Conservation (phyloP, 129 eudicot genomes). For the Ambrosia trifida region DNA sequence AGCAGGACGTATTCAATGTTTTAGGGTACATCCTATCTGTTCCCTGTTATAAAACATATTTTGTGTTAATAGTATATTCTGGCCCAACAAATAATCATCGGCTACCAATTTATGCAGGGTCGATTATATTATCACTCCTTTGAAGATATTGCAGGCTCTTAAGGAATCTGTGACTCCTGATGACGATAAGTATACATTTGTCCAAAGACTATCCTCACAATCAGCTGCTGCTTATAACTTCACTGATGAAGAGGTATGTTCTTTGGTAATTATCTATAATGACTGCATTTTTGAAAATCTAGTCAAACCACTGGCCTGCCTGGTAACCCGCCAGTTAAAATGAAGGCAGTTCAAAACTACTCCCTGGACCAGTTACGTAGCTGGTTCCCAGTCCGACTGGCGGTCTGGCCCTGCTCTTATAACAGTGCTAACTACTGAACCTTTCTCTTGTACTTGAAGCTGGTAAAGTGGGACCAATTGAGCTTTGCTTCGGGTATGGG, state of each 20-base stretch:
- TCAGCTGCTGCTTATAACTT: constrained; percentile 85
- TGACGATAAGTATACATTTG: constrained; percentile 79
- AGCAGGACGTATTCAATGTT: constrained; percentile 85
- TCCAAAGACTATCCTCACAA: constrained; percentile 69
- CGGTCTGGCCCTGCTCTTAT: not conserved
- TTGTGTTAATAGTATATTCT: not conserved
- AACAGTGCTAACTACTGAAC: not conserved
- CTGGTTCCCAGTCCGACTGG: not conserved
- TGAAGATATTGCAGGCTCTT: constrained; percentile 93
- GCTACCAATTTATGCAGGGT: constrained; percentile 53
- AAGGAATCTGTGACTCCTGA: constrained; percentile 88
- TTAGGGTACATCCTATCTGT: constrained; percentile 53
- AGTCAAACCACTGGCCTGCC: too few relatives aligned
- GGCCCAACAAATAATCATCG: constrained; percentile 9
- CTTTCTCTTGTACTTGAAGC: constrained; percentile 43
- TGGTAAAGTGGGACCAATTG: constrained; percentile 89
- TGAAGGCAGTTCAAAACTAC: too few relatives aligned
- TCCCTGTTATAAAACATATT: not conserved
- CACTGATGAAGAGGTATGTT: constrained; percentile 73
- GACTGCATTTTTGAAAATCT: constrained; percentile 9
- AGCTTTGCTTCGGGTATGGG: constrained; percentile 92
- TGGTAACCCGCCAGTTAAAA: too few relatives aligned
- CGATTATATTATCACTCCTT: constrained; percentile 85
- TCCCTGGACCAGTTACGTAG: too few relatives aligned
- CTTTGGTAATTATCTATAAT: constrained; percentile 11